Evolutionary conservation across 208 protist species (phyloP), one percentile per base, ranked within the genome.

Genomic region (Trypanosoma cruzi): DNA sequence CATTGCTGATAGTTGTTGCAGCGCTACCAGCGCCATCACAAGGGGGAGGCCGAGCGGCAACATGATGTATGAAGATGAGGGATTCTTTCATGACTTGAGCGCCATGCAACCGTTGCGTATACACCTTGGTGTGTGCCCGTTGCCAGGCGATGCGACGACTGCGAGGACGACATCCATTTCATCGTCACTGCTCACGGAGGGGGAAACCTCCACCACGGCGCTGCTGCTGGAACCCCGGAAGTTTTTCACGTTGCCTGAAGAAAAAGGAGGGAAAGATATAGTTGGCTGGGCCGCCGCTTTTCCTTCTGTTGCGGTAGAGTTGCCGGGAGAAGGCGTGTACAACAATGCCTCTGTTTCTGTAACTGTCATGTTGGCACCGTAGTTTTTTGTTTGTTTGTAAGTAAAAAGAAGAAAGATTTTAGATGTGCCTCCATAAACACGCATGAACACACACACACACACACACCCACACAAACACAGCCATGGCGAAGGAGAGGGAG

Each of bases 211-310:
- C 11, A 57, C 46, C 31, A 73, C 63, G 29, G 34, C 69, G 49
- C 22, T 68, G 63, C 58, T 67, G 28, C 48, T 71, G 16, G n/a
- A 24, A 13, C 44, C 53, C 2, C 75, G 62, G 16, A 78, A 79
- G 46, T 84, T 80, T 52, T 71, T 80, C 31, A 68, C 73, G 22
- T 55, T 80, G 14, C 72, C 74, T 54, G 64, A 65, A 54, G 52
- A 67, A 13, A 73, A 75, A 16, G 63, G 58, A 24, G 76, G 60
- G 37, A 29, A 28, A 1, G 82, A 88, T 61, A 67, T 88, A 22
- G 52, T 89, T 0, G 86, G 86, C 6, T 92, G 86, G 86, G 52
- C 80, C 0, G 76, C 75, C 6, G 65, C 82, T 11, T 80, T 80
- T 49, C 57, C 72, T 0, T 62, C 46, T 18, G 58, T 92, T 8